Percentiles rank a stretch among this genome's conserved stretches.
These are phyloP conservation scores for Sporobolomyces phaffii DNA, from an alignment of 768 basidiomycete species.

Conservation along the genomic window DNA sequence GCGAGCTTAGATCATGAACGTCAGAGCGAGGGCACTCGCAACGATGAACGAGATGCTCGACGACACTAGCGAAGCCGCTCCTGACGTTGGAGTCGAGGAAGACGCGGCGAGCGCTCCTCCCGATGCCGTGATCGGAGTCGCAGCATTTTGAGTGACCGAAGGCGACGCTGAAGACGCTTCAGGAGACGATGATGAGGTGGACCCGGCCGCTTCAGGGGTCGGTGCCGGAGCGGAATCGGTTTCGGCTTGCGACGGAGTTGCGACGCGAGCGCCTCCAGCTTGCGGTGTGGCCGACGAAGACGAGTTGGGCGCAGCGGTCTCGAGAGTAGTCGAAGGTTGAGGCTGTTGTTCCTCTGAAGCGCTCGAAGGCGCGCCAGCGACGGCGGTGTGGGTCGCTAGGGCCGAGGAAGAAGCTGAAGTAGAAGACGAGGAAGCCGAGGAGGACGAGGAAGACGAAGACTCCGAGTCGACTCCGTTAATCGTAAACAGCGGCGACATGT, in stretches of 20 bases:
- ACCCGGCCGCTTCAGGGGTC: too few relatives aligned
- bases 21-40: background rate
- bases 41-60: background rate
- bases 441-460: background rate
- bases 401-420: background rate
- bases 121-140: background rate
- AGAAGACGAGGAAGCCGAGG: background rate
- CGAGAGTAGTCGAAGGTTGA: background rate
- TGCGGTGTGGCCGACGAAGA: background rate
- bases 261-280: background rate
- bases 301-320: background rate
- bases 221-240: too few relatives aligned
- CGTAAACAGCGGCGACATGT: constrained; percentile 26
- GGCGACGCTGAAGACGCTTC: background rate
- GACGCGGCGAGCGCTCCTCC: constrained; percentile 1
- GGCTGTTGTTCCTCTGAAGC: too few relatives aligned
- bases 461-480: constrained; percentile 3
- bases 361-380: too few relatives aligned
- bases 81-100: background rate
- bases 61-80: background rate
- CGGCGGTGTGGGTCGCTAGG: too few relatives aligned
- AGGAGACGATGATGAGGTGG: background rate
- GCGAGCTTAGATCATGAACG: background rate
- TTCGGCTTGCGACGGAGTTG: too few relatives aligned
- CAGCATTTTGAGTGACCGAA: background rate